A percentile compares a stretch with the other conserved stretches of the same genome.
phyloP scores from a whole-genome alignment of 2,329 filamentous ascomycete genomes.

The Pseudopithomyces maydicus region DNA sequence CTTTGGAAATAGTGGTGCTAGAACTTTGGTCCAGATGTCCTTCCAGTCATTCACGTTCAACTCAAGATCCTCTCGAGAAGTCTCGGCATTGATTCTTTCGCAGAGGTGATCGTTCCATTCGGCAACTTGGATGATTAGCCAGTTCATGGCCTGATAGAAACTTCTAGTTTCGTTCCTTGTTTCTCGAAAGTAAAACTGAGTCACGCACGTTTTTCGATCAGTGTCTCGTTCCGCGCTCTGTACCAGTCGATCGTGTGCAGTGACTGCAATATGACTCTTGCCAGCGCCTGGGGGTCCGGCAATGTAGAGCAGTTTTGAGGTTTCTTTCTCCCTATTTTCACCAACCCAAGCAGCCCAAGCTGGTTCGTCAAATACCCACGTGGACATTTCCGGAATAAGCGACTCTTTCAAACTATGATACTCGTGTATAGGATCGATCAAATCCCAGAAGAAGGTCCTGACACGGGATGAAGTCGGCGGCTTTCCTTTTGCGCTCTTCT shows the following conservation, averaged over 20 bases:
- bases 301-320: conserved; percentile 1
- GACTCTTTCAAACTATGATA: not conserved
- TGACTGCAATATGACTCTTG: conserved; percentile 1
- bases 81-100: conserved; percentile 1
- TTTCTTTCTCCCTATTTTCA: not conserved
- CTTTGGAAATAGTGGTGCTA: not conserved
- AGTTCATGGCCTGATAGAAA: conserved; percentile 1
- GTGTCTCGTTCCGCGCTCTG: not conserved
- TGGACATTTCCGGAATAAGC: conserved; percentile 2
- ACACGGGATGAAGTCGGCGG: not conserved
- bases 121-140: conserved; percentile 1
- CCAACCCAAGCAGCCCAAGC: not conserved
- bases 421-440: conserved; percentile 1
- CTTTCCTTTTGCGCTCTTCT: conserved; percentile 2
- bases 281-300: not conserved
- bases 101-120: not conserved
- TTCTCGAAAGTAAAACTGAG: conserved; percentile 4
- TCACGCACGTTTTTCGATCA: not conserved
- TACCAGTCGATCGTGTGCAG: not conserved
- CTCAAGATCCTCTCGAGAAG: conserved; percentile 1
- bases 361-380: conserved; percentile 1
- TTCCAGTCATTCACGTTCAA: not conserved
- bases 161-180: not conserved
- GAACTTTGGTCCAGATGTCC: not conserved
- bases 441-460: not conserved